Percentiles rank a stretch among this genome's conserved stretches.
Evolutionary conservation across 805 yeast genomes (phyloP).

Genomic region (Hanseniaspora thailandica): DNA sequence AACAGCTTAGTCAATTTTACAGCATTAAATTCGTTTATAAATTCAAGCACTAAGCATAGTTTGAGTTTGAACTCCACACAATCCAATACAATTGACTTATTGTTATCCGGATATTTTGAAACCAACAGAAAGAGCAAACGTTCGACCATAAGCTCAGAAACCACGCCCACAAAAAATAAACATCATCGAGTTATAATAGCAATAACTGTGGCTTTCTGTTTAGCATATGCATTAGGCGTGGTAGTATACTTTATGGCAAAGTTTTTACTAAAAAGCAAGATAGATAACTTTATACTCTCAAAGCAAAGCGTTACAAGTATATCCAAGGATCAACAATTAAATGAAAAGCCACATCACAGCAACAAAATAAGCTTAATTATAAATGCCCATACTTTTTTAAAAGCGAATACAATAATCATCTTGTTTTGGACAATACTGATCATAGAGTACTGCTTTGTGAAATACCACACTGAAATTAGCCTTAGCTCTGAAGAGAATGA

Average conservation of each 20-base stretch:
- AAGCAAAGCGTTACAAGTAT: background rate
- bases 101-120: background rate
- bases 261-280: background rate
- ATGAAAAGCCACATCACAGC: background rate
- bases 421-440: background rate
- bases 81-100: background rate
- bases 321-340: background rate
- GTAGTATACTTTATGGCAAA: background rate
- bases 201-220: background rate
- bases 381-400: background rate
- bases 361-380: background rate
- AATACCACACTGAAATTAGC: background rate
- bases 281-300: background rate
- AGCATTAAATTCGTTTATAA: background rate
- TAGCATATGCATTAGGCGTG: background rate
- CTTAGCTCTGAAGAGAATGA: background rate
- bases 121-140: no score
- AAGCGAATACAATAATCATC: background rate
- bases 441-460: background rate
- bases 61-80: background rate
- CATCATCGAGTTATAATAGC: background rate
- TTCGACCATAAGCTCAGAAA: no score
- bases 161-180: background rate
- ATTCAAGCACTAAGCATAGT: background rate
- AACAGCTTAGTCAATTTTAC: background rate